Percentiles rank a stretch among this genome's conserved stretches.
Conservation (phyloP, 2,329 filamentous ascomycete species). For the Biscogniauxia sp. region DNA sequence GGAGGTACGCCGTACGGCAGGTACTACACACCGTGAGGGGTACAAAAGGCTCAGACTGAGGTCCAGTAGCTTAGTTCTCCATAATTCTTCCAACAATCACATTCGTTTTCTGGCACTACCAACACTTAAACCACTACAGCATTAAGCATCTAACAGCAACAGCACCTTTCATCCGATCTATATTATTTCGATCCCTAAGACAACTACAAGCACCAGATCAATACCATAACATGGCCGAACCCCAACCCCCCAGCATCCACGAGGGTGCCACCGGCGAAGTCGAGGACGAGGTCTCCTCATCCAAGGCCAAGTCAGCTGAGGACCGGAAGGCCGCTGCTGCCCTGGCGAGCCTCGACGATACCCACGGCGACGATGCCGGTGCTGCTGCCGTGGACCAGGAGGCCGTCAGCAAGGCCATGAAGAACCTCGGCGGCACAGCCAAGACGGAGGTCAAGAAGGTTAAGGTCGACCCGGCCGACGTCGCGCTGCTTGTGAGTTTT, state of each 20-base stretch:
- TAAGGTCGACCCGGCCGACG: conserved; percentile 73
- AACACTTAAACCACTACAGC: too few relatives aligned
- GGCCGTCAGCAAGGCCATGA: conserved; percentile 70
- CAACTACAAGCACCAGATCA: too few relatives aligned
- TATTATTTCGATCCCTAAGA: too few relatives aligned
- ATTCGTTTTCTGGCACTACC: too few relatives aligned
- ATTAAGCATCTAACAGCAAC: too few relatives aligned
- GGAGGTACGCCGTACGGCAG: too few relatives aligned
- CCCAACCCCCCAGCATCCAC: conserved; percentile 55
- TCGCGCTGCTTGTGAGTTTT: conserved; percentile 61
- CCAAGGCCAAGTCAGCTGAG: conserved; percentile 63
- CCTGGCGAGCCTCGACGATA: conserved; percentile 64
- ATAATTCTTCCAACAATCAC: too few relatives aligned
- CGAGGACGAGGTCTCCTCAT: conserved; percentile 52
- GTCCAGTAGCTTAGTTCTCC: too few relatives aligned
- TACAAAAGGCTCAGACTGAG: too few relatives aligned
- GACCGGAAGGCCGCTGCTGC: conserved; percentile 75
- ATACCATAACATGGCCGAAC: conserved; percentile 52
- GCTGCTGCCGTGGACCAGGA: conserved; percentile 64
- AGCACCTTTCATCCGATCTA: too few relatives aligned
- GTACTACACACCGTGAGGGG: too few relatives aligned
- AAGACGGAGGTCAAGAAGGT: conserved; percentile 56
- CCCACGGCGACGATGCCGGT: conserved; percentile 41
- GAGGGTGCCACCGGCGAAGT: conserved; percentile 60
- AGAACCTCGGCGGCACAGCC: conserved; percentile 51